A percentile compares a stretch with the other conserved stretches of the same genome.
Evolutionary conservation across 169 alveolate species (phyloP).

Genomic region (Babesia microti): DNA sequence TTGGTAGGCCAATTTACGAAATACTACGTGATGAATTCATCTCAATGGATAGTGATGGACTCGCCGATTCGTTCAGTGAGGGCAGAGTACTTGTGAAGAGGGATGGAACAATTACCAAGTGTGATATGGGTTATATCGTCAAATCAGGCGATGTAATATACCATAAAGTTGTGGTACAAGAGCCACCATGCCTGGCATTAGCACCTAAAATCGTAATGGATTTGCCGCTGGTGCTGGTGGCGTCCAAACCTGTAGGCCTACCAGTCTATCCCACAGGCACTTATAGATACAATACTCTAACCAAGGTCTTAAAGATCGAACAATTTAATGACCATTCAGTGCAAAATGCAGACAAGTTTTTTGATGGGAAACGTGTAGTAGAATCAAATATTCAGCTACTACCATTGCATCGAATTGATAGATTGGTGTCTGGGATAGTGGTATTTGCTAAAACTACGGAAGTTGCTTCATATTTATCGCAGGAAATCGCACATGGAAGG

Average conservation of each 20-base stretch:
- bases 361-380: no score
- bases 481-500: conserved; percentile 28
- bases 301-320: conserved; percentile 41
- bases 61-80: conserved; percentile 32
- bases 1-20: conserved; percentile 42
- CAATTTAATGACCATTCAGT: no score
- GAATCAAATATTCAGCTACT: conserved; percentile 6
- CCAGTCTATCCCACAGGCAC: conserved; percentile 64
- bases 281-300: conserved; percentile 51
- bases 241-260: conserved; percentile 48
- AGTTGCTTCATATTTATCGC: conserved; percentile 46
- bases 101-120: conserved; percentile 15
- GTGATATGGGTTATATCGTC: conserved; percentile 39
- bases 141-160: conserved; percentile 45
- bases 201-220: conserved; percentile 36
- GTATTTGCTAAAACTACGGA: conserved; percentile 48
- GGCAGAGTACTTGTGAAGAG: conserved; percentile 39
- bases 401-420: conserved; percentile 60
- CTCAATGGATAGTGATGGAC: conserved; percentile 39
- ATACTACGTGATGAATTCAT: conserved; percentile 51
- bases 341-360: no score
- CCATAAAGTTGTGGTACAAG: conserved; percentile 52
- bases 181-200: conserved; percentile 44
- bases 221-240: conserved; percentile 52
- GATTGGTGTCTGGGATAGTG: conserved; percentile 58